Base-by-base conservation (phyloP, 2,329 filamentous ascomycete species). In the Thelonectria discophora region DNA sequence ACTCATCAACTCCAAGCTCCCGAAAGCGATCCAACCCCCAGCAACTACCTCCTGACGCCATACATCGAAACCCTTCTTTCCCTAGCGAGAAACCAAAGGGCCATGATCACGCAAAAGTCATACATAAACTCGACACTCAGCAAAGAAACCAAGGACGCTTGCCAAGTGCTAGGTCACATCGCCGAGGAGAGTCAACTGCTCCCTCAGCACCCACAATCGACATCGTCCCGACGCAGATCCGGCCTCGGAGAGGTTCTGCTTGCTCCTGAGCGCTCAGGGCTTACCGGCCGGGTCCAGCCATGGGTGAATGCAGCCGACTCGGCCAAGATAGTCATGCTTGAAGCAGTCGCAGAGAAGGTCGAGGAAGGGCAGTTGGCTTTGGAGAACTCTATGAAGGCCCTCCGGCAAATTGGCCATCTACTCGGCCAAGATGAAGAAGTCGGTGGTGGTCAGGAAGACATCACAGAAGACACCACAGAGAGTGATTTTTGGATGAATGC, bases 181-280 rank as follows among this genome's bases (percentile, higher is more conserved):
- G 80, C 82, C 11, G 84, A 89, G 50, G 87, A 89, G 70, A 90
- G 87, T 68, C 86, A 88, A 64, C 76, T 90, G 15, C 79, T 90
- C 12, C 82, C 82, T 2, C 75, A 78, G 9, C 80, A 87, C 64
- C 81, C 84, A 1, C 75, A 80, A 66, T 78, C 80, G 18, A 62
- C 49, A 3, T 73, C 70, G 18, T 70, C 72, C 7, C 76, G 75
- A 42, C 67, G 73, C 15, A 75, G 77, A 20, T 74, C 75, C n/a
- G 79, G 79, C 43, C 78, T 84, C 52, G 78, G 76, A n/a, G 77
- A 81, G n/a, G 79, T 78, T 6, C 73, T 81, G 24, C 74, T 73
- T 7, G 74, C 72, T 5, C 68, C 76, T 1, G 77, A 80, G 52
- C 74, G 74, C 20, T 72, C 77, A 15, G 77, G 80, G 45, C 73